Evolutionary conservation across 73 alveolate species (phyloP).

Genomic region (Paramecium tetraurelia): DNA sequence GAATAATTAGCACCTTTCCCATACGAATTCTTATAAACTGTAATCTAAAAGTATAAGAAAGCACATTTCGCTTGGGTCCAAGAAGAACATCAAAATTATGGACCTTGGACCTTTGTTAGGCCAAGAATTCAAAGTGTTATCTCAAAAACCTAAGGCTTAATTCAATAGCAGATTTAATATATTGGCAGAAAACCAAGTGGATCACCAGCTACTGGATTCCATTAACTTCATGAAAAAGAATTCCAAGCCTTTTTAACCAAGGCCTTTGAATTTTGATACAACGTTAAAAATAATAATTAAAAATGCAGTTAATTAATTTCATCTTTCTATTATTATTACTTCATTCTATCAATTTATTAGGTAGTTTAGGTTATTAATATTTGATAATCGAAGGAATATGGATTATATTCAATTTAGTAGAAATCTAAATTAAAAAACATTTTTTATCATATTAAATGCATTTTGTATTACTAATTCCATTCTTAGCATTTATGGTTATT

Average conservation of each 20-base stretch:
- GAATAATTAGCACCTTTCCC: constrained; percentile 66
- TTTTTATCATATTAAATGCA: no score
- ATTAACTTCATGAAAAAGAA: background rate
- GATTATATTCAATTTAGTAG: background rate
- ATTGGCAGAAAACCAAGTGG: constrained; percentile 59
- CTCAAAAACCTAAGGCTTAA: background rate
- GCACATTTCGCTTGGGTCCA: constrained; percentile 53
- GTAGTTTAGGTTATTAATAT: background rate
- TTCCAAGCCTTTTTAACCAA: background rate
- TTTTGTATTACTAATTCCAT: background rate
- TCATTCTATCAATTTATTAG: background rate
- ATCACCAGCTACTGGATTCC: constrained; percentile 60
- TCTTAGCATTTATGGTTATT: background rate
- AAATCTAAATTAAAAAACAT: no score
- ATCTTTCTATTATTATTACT: background rate
- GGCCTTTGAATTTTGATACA: constrained; percentile 12
- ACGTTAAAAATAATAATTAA: background rate
- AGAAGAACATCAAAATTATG: constrained; percentile 64
- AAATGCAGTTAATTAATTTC: background rate
- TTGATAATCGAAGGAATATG: background rate
- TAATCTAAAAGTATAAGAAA: background rate
- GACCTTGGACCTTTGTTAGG: constrained; percentile 55
- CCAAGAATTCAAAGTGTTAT: constrained; percentile 43
- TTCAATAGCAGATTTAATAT: background rate
- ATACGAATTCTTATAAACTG: constrained; percentile 41